Evolutionary conservation across 805 yeast species (phyloP).

Genomic region (Ogataea ganodermae): DNA sequence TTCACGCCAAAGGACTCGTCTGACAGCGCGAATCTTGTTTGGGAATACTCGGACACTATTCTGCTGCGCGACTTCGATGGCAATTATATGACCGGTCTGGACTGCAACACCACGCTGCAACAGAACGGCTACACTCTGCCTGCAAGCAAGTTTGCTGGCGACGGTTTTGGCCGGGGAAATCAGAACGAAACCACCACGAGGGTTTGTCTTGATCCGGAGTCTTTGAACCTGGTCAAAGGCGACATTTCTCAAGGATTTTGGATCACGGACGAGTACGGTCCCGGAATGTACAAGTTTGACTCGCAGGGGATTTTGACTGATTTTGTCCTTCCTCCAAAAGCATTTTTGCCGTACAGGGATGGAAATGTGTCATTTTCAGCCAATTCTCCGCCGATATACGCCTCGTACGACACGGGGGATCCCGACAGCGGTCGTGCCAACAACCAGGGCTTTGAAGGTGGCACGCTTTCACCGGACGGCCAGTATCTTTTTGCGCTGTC

Average conservation of each 20-base stretch:
- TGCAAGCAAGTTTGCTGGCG: constrained; percentile 32
- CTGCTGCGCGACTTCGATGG: constrained; percentile 35
- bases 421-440: constrained; percentile 33
- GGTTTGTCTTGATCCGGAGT: constrained; percentile 36
- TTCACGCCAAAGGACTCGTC: constrained; percentile 30
- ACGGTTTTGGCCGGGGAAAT: constrained; percentile 33
- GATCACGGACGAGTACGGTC: constrained; percentile 39
- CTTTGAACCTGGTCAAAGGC: constrained; percentile 31
- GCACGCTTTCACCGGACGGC: constrained; percentile 35
- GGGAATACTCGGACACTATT: constrained; percentile 33
- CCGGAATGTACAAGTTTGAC: constrained; percentile 32
- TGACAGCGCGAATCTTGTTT: constrained; percentile 25
- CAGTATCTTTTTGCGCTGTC: constrained; percentile 27
- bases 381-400: constrained; percentile 31
- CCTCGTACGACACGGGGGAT: constrained; percentile 24
- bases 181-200: constrained; percentile 25
- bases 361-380: constrained; percentile 29
- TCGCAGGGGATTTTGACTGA: constrained; percentile 30
- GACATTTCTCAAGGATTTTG: constrained; percentile 35
- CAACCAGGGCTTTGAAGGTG: constrained; percentile 37
- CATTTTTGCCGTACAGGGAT: constrained; percentile 32
- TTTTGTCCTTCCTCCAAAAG: constrained; percentile 32
- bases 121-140: constrained; percentile 32
- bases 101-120: constrained; percentile 30
- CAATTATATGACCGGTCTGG: constrained; percentile 32